Evolutionary conservation across 148 eudicot species (phyloP).

Genomic region (Vaccinium vitisidaea): DNA sequence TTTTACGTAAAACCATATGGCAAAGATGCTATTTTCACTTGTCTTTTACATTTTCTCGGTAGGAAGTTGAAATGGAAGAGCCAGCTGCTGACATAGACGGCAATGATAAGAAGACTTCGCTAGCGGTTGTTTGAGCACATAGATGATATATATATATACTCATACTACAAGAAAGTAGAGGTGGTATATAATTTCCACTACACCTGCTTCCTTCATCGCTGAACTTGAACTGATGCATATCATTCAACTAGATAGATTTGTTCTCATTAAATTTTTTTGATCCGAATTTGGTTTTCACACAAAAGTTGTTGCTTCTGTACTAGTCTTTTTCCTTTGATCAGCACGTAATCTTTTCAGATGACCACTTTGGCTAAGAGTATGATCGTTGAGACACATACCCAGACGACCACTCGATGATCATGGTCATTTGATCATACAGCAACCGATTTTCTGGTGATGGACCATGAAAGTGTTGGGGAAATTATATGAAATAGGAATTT

Average conservation of each 20-base stretch:
- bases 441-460: background rate
- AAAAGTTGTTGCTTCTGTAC: background rate
- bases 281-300: background rate
- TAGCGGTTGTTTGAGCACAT: conserved; percentile 67
- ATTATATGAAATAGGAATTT: too few species aligned
- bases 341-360: background rate
- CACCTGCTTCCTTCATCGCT: background rate
- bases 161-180: conserved; percentile 69
- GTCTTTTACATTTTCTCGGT: background rate
- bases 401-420: too few species aligned
- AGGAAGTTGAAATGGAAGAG: conserved; percentile 77
- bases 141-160: conserved; percentile 64
- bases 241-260: background rate
- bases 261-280: background rate
- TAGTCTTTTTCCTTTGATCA: too few species aligned
- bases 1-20: too few species aligned
- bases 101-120: conserved; percentile 53
- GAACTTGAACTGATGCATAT: background rate
- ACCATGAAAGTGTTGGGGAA: background rate
- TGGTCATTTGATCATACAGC: background rate
- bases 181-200: conserved; percentile 25
- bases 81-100: conserved; percentile 55
- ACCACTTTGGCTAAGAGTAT: background rate
- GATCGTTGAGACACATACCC: too few species aligned
- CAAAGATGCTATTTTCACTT: background rate